Evolutionary conservation across 2,329 filamentous ascomycete genomes (phyloP), one percentile per base, ranked within the genome.

Genomic region (Rutstroemia sydowiana): DNA sequence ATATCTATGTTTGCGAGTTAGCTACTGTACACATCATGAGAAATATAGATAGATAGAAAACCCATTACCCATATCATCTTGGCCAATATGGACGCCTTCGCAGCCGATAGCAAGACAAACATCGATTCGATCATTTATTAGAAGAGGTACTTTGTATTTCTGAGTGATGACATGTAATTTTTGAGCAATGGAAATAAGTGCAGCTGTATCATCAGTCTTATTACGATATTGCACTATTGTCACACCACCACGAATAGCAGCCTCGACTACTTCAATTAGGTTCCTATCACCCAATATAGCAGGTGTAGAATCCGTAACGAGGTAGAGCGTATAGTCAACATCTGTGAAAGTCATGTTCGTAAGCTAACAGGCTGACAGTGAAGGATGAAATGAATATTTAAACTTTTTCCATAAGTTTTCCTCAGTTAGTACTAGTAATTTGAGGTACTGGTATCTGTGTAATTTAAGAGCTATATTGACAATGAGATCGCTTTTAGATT

Each of bases 91-190:
- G 8, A 95, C 89, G 42, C 93, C 93, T 71, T 96, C 92, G 52
- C 88, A 93, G 11, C 83, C 87, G 40, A 91, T 79, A 13, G 89
- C 90, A 16, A 89, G 76, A 8, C 90, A 91, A 23, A 97, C 88
- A 66, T 95, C 91, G 5, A 96, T 79, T 11, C 91, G 82, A 67
- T 97, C 93, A 66, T 97, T 97, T 73, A 97, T 90, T 50, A 97
- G 74, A 52, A 97, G 77, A 28, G 92, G 92, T 3, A 95, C 81
- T 14, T 75, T 74, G 64, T 86, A 75, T 43, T 73, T 73, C 57
- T 73, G 74, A 18, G 89, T 92, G 56, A 93, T 72, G 34, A 72
- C 68, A 66, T 95, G 90, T 46, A 97, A 76, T 59, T 73, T 76
- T 61, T 76, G 77, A 14, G 85, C 91, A 39, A 77, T 87, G n/a